Conservation (phyloP, 139 green algal species). For the Chlorella sp. region DNA sequence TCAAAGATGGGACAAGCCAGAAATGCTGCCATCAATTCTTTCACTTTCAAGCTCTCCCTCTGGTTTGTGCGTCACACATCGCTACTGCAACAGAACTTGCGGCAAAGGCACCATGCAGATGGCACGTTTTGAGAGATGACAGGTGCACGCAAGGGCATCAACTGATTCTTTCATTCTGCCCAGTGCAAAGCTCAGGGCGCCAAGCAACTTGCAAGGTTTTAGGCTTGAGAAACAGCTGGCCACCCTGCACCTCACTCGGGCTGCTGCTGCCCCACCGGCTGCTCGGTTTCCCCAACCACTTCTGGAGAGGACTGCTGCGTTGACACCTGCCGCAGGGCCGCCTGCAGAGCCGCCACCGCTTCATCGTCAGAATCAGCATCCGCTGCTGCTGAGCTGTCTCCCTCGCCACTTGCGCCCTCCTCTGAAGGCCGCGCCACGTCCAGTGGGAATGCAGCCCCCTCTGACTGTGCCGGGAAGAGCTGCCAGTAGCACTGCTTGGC, state of each 20-base stretch:
- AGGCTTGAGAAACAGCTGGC: too few relatives aligned
- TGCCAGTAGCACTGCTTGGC: constrained; percentile 38
- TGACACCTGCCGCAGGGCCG: background rate
- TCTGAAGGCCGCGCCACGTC: background rate
- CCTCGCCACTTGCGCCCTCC: background rate
- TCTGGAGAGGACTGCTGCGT: background rate
- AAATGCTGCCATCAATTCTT: too few relatives aligned
- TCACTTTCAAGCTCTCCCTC: too few relatives aligned
- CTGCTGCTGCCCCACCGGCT: background rate
- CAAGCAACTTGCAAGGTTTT: background rate
- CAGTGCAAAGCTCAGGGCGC: too few relatives aligned
- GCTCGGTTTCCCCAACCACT: background rate
- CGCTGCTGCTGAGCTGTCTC: background rate
- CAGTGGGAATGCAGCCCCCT: background rate
- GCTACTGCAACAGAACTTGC: too few relatives aligned
- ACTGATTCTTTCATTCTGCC: too few relatives aligned
- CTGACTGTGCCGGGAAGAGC: constrained; percentile 12
- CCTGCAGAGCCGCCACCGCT: constrained; percentile 25
- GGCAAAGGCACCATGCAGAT: too few relatives aligned
- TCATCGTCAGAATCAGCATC: constrained; percentile 34
- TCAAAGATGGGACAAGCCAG: too few relatives aligned
- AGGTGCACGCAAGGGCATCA: too few relatives aligned
- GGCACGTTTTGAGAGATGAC: too few relatives aligned
- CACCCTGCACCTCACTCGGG: background rate
- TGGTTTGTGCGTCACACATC: too few relatives aligned